Percentiles rank a stretch among this genome's conserved stretches.
Conservation (phyloP, 2,329 filamentous ascomycete genomes). For the Arthrobotrys megalospora region DNA sequence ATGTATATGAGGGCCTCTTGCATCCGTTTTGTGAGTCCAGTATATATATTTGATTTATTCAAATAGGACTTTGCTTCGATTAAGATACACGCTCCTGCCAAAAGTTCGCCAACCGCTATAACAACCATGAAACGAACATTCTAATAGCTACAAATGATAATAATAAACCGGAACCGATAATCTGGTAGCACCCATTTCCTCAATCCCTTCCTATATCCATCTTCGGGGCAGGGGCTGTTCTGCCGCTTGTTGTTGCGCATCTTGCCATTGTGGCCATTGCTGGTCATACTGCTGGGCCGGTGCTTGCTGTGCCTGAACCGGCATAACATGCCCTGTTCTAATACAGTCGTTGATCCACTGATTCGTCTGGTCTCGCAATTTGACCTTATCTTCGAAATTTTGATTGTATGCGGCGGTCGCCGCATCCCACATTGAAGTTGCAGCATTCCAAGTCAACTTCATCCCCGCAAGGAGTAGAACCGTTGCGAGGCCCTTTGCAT, state of each 20-base stretch:
- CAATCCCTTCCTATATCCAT: not conserved
- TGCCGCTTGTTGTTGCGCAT: not conserved
- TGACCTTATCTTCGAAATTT: constrained; percentile 38
- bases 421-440: constrained; percentile 38
- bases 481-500: constrained; percentile 25
- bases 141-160: too few species aligned
- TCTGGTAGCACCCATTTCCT: too few species aligned
- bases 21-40: too few species aligned
- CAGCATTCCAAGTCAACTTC: constrained; percentile 41
- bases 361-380: constrained; percentile 19
- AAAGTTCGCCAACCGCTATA: too few species aligned
- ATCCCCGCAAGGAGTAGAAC: constrained; percentile 22
- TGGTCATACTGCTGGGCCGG: not conserved
- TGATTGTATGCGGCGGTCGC: constrained; percentile 37
- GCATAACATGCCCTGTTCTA: not conserved
- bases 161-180: too few species aligned
- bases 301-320: not conserved
- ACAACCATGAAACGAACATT: too few species aligned
- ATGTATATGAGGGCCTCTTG: too few species aligned
- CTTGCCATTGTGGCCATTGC: not conserved
- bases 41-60: too few species aligned
- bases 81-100: too few species aligned
- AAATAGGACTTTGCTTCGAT: too few species aligned
- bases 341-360: constrained; percentile 15
- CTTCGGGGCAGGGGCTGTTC: not conserved